Evolutionary conservation across 768 basidiomycete species (phyloP).

Genomic region (Lanmaoa pseudosensibilis): DNA sequence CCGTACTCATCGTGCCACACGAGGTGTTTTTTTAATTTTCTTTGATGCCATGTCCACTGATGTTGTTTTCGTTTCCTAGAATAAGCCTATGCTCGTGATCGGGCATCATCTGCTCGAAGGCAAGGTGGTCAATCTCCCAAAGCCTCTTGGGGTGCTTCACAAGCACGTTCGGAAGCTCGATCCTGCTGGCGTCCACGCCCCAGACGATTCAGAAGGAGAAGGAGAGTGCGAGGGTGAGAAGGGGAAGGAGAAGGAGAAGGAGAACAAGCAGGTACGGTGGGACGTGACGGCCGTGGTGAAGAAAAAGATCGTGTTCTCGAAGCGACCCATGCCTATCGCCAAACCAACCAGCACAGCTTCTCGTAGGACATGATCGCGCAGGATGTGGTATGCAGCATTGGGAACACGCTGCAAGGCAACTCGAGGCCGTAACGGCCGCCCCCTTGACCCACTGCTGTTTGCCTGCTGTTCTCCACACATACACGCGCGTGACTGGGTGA

Average conservation of each 20-base stretch:
- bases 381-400: slow-evolving; percentile 12
- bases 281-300: slow-evolving; percentile 70
- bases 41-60: slow-evolving; percentile 3
- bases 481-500: background rate
- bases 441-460: slow-evolving; percentile 20
- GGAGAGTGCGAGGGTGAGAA: background rate
- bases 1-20: slow-evolving; percentile 24
- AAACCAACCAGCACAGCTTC: slow-evolving; percentile 28
- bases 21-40: background rate
- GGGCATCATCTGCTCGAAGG: slow-evolving; percentile 93
- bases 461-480: background rate
- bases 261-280: slow-evolving; percentile 42
- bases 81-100: slow-evolving; percentile 75
- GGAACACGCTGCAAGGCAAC: slow-evolving; percentile 14
- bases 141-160: slow-evolving; percentile 78
- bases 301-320: slow-evolving; percentile 81
- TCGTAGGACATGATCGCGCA: slow-evolving; percentile 17
- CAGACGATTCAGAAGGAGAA: background rate
- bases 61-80: slow-evolving; percentile 35
- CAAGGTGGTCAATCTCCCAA: slow-evolving; percentile 69
- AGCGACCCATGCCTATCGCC: slow-evolving; percentile 75
- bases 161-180: slow-evolving; percentile 18
- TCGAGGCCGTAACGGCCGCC: background rate
- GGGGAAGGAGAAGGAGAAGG: background rate
- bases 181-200: background rate